Base-by-base conservation (phyloP, 306 rosid species). In the Prunus davidiana region DNA sequence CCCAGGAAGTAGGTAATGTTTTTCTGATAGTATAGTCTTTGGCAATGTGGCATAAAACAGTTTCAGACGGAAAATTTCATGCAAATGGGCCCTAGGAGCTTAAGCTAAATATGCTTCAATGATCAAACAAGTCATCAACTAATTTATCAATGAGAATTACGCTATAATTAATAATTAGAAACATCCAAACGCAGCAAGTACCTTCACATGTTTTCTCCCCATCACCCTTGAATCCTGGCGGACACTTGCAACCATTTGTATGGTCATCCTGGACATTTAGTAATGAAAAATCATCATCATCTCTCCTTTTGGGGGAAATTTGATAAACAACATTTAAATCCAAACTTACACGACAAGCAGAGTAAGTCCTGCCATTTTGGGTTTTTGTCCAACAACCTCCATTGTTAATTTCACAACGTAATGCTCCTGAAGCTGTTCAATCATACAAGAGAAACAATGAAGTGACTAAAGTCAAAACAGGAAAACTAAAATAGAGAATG, bases 301-400 rank as follows among this genome's bases (percentile, higher is more conserved):
- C 6, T 46, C 52, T 30, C 4, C 15, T 54, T 20, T 11, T 0
- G 14, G 41, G 22, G 11, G 49, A 38, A 6, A 34, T n/a, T 20
- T 19, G 27, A 71, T 30, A 41, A 52, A 46, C 10, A 27, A 51
- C 38, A 49, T 38, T 66, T 43, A 5, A 18, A 25, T 28, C 64
- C 47, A 38, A 63, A 84, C 97, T 86, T 86, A 92, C 99, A 47
- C 78, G 72, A 79, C 97, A 95, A 51, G 99, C 99, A 27, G 99
- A 87, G 90, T 85, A 91, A 66, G 85, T 82, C 76, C 52, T 82
- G 75, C 96, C 87, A 52, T 70, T 71, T 64, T 30, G 86, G 62
- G 84, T 72, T 78, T 62, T 67, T 86, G 77, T 92, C 99, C 99
- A 95, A 82, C 99, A 95, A 80, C 99, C 99, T 78, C 99, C 99